These are phyloP conservation scores for Xylariaceae sp. DNA, from an alignment of 2,329 filamentous ascomycete genomes.

Conservation along the genomic window DNA sequence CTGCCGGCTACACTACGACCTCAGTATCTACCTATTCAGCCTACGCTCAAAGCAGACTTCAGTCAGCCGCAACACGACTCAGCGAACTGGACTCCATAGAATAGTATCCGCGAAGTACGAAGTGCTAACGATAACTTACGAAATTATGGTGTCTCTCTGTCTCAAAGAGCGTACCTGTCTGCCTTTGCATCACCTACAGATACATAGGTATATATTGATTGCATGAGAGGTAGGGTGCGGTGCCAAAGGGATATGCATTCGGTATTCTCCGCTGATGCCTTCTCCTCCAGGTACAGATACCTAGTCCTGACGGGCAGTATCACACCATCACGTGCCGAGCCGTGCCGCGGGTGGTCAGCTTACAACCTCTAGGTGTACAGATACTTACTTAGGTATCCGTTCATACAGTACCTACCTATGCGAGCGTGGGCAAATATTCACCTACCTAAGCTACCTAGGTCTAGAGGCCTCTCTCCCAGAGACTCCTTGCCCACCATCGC, in stretches of 20 bases:
- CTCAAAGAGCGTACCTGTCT: neutral
- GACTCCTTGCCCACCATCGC: neutral
- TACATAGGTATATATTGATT: neutral
- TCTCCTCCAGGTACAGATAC: neutral
- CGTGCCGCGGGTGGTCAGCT: constrained; percentile 14
- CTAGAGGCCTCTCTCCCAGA: neutral
- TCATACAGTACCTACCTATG: neutral
- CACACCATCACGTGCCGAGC: constrained; percentile 14
- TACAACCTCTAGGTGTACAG: neutral
- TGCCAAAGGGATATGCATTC: neutral
- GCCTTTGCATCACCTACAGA: neutral
- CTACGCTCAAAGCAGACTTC: neutral
- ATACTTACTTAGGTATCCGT: neutral
- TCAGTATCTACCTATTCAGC: neutral
- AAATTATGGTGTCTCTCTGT: neutral
- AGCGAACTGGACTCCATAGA: neutral
- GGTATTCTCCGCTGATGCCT: neutral
- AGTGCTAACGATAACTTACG: neutral
- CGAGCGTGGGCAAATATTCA: too few relatives aligned
- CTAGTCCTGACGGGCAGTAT: neutral
- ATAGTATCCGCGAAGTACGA: neutral
- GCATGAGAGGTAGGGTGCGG: neutral
- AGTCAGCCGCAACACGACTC: neutral
- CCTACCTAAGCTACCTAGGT: neutral
- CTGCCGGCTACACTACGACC: neutral